These are phyloP conservation scores for Nigrospora osmanthi DNA, from an alignment of 2,329 filamentous ascomycete species.

Conservation along the genomic window DNA sequence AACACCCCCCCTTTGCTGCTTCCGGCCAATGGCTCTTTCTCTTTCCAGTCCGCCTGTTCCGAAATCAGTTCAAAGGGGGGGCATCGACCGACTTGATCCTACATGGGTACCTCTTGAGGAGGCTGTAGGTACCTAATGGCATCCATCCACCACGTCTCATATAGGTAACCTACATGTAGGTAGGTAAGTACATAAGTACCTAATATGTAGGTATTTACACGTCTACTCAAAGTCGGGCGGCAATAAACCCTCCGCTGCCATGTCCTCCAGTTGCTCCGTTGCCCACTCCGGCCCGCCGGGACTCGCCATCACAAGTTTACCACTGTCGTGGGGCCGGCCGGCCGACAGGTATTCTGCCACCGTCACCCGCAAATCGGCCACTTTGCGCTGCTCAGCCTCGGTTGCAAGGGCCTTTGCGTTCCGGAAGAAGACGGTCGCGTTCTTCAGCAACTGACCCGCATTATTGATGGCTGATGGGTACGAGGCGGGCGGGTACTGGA, in stretches of 20 bases:
- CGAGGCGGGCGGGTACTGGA: conserved; percentile 15
- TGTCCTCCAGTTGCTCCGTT: conserved; percentile 13
- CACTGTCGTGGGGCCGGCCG: conserved; percentile 3
- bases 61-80: too few species aligned
- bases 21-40: too few species aligned
- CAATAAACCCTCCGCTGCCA: conserved; percentile 10
- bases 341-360: conserved; percentile 8
- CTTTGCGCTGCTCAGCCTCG: conserved; percentile 9
- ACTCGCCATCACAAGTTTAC: conserved; percentile 5
- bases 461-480: conserved; percentile 12
- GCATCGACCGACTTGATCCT: too few species aligned
- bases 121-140: too few species aligned
- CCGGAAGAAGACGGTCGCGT: conserved; percentile 21
- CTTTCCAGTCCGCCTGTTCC: too few species aligned
- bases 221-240: background rate
- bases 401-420: conserved; percentile 17
- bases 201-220: too few species aligned
- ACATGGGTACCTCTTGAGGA: too few species aligned
- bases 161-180: too few species aligned
- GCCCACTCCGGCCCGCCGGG: conserved; percentile 10
- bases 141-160: too few species aligned
- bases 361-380: conserved; percentile 7
- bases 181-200: too few species aligned
- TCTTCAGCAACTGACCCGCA: conserved; percentile 14
- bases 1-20: too few species aligned